A percentile compares a stretch with the other conserved stretches of the same genome.
Evolutionary conservation across 176 grass and related monocot species (phyloP).

Genomic region (Juncus effusus): DNA sequence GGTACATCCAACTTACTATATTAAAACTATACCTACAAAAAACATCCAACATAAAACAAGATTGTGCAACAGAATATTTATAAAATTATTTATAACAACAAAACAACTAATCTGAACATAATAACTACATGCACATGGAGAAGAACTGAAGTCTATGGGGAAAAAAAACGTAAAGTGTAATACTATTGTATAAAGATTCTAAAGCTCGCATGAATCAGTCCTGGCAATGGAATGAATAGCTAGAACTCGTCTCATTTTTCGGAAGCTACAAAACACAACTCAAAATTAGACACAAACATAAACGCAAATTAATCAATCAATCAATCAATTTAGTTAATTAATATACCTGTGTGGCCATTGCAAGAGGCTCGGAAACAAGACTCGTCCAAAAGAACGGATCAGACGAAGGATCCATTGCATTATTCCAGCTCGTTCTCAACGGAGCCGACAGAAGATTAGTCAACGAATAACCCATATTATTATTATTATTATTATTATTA

Average conservation of each 20-base stretch:
- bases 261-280: slow-evolving; percentile 50
- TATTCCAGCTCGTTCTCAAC: slow-evolving; percentile 77
- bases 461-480: slow-evolving; percentile 60
- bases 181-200: slow-evolving; percentile 19
- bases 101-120: too few relatives aligned
- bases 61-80: too few relatives aligned
- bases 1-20: too few relatives aligned
- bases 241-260: slow-evolving; percentile 83
- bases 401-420: slow-evolving; percentile 46
- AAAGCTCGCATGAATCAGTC: slow-evolving; percentile 43
- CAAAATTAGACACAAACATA: slow-evolving; percentile 19
- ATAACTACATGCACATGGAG: too few relatives aligned
- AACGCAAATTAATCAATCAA: slow-evolving; percentile 10
- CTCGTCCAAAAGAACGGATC: slow-evolving; percentile 86
- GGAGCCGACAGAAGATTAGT: slow-evolving; percentile 62
- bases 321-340: slow-evolving; percentile 43
- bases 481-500: slow-evolving; percentile 49
- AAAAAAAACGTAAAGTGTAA: neutral
- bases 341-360: slow-evolving; percentile 49
- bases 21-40: too few relatives aligned
- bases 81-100: too few relatives aligned
- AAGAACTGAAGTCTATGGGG: too few relatives aligned
- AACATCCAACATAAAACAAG: too few relatives aligned
- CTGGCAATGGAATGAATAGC: slow-evolving; percentile 75
- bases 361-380: slow-evolving; percentile 62